Base-by-base conservation (phyloP, 1,284 basidiomycete genomes). In the Malassezia vespertilionis region DNA sequence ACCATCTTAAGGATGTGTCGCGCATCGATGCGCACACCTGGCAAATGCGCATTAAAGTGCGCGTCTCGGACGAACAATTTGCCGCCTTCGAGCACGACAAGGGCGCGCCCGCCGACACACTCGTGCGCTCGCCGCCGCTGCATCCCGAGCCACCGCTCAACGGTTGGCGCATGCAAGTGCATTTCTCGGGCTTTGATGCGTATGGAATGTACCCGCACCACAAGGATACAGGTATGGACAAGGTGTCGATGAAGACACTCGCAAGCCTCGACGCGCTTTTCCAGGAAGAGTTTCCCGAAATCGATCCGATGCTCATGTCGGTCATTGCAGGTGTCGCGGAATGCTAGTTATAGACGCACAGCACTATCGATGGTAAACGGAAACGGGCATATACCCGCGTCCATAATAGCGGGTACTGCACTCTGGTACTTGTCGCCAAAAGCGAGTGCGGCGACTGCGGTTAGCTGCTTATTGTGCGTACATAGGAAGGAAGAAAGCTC, bases 1-100 rank as follows among this genome's bases (percentile, higher is more conserved):
- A 96, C 69, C 85, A 89, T 63, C 79, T 96, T 72, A 95, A 91
- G 70, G 84, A 87, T 69, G 84, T 79, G 0, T 86, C 84, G 3
- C 85, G 84, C 69, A 83, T 84, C 59, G 83, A 82, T 2, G 77
- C 78, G 24, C 77, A 84, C 52, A 74, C 74, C 0, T 90, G 84
- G 80, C 74, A 76, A 0, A 72, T 90, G 44, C 77, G 83, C 55
- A 74, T 90, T 50, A 77, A 80, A 27, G 72, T 87, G 44, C 78
- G 80, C 59, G 71, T 82, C n/a, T 69, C 72, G 5, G 38, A 46
- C 11, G 49, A 45, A 3, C 42, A 57, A 23, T 61, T 69, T 38
- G 35, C 28, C 20, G 22, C 31, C 12, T 33, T n/a, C n/a, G 12
- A 21, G 2, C 7, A 33, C 7, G 11, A 33, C 27, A 11, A 5